Base-by-base conservation (phyloP, 768 basidiomycete genomes). In the Suillus luteus region DNA sequence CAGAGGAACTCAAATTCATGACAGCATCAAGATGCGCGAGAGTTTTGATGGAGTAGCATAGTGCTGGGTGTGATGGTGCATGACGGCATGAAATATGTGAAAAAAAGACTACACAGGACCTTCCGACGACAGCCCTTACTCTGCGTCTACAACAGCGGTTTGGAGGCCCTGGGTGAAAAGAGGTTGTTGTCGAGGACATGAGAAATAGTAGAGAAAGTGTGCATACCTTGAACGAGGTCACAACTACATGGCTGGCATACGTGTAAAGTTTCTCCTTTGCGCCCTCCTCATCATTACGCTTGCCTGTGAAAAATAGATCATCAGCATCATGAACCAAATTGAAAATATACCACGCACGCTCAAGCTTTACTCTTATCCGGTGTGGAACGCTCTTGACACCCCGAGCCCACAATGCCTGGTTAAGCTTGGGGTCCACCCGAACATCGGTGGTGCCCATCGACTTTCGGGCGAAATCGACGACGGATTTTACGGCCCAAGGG, bases 241-340 rank as follows among this genome's bases (percentile, higher is more conserved):
- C 92, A 54, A 87, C 82, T 62, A 97, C 89, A 74, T 92, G 85
- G 64, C 86, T 86, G 67, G 92, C 95, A 76, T 95, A 93, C 37
- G 93, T 96, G 85, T 82, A 98, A 62, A 97, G 90, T 83, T 96
- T 97, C 85, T 96, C 96, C 83, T 96, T 97, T 64, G 97, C 96
- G 72, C 90, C 91, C 84, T 99, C 96, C 71, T 98, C 96, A 79
- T 99, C 96, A 78, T 99, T 99, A 73, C 97, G 92, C 83, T 96
- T 96, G 72, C 96, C 92, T 95, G 70, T 40, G 17, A 19, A 67
- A 59, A 52, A 8, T 41, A 27, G 49, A 24, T 15, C 7, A 33
- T 71, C 37, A 68, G 62, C 48, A 54, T 54, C 3, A 27, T 48
- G 41, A 31, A 61, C 9, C 43, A 35, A n/a, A 35, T 55, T 8